These are phyloP conservation scores for Primulina tabacum DNA, from an alignment of 257 asterid genomes.

Conservation along the genomic window DNA sequence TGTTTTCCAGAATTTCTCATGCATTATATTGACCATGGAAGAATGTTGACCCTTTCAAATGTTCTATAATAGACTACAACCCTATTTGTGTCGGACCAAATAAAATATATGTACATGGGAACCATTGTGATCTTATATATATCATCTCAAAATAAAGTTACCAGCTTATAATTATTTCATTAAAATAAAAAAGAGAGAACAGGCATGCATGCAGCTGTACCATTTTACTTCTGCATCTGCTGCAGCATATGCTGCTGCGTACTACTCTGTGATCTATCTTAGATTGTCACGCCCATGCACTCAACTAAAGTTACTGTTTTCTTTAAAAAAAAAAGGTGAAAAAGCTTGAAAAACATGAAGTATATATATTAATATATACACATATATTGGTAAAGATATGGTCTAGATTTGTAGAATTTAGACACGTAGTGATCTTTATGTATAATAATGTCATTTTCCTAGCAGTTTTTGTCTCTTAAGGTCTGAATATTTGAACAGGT, in stretches of 20 bases:
- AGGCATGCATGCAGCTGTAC: constrained; percentile 38
- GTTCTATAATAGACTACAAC: no score
- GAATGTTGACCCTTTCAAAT: background rate
- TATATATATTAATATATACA: background rate
- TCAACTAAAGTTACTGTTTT: background rate
- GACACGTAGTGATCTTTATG: constrained; percentile 30
- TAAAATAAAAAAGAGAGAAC: constrained; percentile 19
- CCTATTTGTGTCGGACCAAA: no score
- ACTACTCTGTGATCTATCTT: constrained; percentile 35
- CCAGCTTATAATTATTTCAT: no score
- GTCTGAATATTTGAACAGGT: constrained; percentile 70
- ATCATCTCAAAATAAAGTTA: no score
- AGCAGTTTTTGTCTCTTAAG: constrained; percentile 32
- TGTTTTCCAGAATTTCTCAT: background rate
- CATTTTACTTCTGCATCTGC: constrained; percentile 32
- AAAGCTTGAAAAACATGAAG: constrained; percentile 3
- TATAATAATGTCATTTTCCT: constrained; percentile 51
- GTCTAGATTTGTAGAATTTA: constrained; percentile 37
- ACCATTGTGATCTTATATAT: no score
- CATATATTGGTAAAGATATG: constrained; percentile 28
- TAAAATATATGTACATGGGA: no score
- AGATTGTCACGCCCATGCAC: constrained; percentile 68
- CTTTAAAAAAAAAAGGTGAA: background rate
- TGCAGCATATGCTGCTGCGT: constrained; percentile 26
- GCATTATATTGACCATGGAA: background rate